Percentiles rank a stretch among this genome's conserved stretches.
Conservation (phyloP, 768 basidiomycete species). For the Suillus bovinus region DNA sequence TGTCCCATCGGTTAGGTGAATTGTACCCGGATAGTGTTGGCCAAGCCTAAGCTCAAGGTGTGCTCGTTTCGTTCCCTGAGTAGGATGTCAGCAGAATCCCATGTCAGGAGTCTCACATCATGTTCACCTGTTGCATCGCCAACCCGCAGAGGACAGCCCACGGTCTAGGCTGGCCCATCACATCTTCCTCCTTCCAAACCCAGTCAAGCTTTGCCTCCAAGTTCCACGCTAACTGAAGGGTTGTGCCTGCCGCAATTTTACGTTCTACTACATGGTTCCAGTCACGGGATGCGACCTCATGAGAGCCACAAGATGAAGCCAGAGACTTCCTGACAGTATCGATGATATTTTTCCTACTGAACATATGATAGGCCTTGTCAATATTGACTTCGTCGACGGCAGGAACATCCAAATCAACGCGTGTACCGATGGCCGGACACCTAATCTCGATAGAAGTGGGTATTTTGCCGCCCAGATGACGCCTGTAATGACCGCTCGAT, state of each 20-base stretch:
- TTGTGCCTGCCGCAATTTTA: conserved; percentile 53
- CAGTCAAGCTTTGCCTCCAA: conserved; percentile 76
- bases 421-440: conserved; percentile 66
- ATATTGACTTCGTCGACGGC: conserved; percentile 38
- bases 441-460: conserved; percentile 70
- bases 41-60: conserved; percentile 75
- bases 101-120: neutral
- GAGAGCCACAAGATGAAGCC: conserved; percentile 34
- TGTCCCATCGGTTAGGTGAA: conserved; percentile 41
- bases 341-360: conserved; percentile 64
- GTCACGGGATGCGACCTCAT: conserved; percentile 36
- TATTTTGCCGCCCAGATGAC: conserved; percentile 67
- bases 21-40: conserved; percentile 58
- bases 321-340: conserved; percentile 61
- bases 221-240: conserved; percentile 79
- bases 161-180: conserved; percentile 57
- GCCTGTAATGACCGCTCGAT: conserved; percentile 44
- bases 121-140: conserved; percentile 65
- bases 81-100: conserved; percentile 9
- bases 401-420: conserved; percentile 72
- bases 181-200: conserved; percentile 74
- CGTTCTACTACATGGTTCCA: conserved; percentile 63
- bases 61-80: conserved; percentile 42
- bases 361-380: conserved; percentile 45
- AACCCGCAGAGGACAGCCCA: conserved; percentile 81